Conservation (phyloP, 495 filamentous ascomycete genomes). For the Daldinia childiae region DNA sequence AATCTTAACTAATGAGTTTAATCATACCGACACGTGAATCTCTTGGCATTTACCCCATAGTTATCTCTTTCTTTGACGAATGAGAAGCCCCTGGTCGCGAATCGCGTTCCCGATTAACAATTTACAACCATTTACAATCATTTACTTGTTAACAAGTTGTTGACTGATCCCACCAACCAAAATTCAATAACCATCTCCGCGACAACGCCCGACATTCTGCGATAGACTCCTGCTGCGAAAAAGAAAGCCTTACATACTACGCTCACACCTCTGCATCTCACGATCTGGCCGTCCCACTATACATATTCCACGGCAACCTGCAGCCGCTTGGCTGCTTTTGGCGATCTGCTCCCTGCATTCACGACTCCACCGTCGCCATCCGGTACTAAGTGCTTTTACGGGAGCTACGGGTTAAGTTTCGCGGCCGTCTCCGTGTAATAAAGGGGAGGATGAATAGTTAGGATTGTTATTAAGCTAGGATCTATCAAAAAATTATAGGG, state of each 20-base stretch:
- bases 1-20: conserved; percentile 2
- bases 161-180: conserved; percentile 42
- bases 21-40: conserved; percentile 37
- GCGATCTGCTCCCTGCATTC: conserved; percentile 13
- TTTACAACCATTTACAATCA: conserved; percentile 17
- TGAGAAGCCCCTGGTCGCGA: conserved; percentile 43
- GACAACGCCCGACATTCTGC: conserved; percentile 36
- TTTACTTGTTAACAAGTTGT: conserved; percentile 38
- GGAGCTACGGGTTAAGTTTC: conserved; percentile 11
- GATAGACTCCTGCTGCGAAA: conserved; percentile 14
- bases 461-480: conserved; percentile 11
- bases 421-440: conserved; percentile 22
- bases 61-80: conserved; percentile 28
- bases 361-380: conserved; percentile 21
- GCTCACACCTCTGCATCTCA: not conserved
- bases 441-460: conserved; percentile 29
- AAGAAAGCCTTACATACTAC: conserved; percentile 16
- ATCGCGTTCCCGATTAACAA: conserved; percentile 42
- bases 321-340: conserved; percentile 36
- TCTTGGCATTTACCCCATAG: conserved; percentile 29
- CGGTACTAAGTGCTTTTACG: conserved; percentile 20
- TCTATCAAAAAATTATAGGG: conserved; percentile 28
- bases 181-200: conserved; percentile 38
- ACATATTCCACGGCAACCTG: conserved; percentile 16
- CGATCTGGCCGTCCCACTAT: conserved; percentile 1